These are phyloP conservation scores for Geosmithia putterillii DNA, from an alignment of 2,329 filamentous ascomycete species.

Conservation along the genomic window DNA sequence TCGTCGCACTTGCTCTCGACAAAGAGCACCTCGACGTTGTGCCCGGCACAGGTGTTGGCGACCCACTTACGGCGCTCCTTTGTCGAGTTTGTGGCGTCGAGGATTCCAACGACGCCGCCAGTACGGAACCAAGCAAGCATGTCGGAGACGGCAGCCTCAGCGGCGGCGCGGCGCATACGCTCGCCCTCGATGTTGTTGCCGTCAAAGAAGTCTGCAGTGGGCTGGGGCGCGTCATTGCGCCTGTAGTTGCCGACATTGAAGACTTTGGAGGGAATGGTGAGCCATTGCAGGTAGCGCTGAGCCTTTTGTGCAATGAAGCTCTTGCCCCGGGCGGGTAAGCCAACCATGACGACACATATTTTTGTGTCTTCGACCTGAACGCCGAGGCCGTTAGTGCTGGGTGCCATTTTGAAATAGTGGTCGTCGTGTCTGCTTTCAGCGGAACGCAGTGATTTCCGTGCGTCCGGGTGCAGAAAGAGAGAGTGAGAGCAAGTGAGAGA, in stretches of 20 bases:
- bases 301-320: constrained; percentile 96
- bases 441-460: no score
- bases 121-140: constrained; percentile 88
- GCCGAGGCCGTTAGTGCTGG: constrained; percentile 48
- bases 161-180: constrained; percentile 73
- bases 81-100: constrained; percentile 95
- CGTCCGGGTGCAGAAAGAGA: no score
- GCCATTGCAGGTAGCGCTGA: constrained; percentile 90
- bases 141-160: constrained; percentile 81
- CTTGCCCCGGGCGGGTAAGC: constrained; percentile 89
- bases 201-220: constrained; percentile 91
- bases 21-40: constrained; percentile 82
- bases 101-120: constrained; percentile 82
- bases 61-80: constrained; percentile 87
- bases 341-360: constrained; percentile 98
- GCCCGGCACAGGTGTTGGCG: constrained; percentile 59
- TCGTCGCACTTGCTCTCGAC: constrained; percentile 97
- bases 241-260: constrained; percentile 98
- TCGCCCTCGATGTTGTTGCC: constrained; percentile 83
- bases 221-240: constrained; percentile 78
- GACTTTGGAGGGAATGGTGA: constrained; percentile 83
- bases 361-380: constrained; percentile 89
- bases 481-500: neutral
- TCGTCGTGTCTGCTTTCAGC: neutral
- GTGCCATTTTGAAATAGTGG: neutral